Evolutionary conservation across 2,329 filamentous ascomycete genomes (phyloP).

Genomic region (Colletotrichum sp.): DNA sequence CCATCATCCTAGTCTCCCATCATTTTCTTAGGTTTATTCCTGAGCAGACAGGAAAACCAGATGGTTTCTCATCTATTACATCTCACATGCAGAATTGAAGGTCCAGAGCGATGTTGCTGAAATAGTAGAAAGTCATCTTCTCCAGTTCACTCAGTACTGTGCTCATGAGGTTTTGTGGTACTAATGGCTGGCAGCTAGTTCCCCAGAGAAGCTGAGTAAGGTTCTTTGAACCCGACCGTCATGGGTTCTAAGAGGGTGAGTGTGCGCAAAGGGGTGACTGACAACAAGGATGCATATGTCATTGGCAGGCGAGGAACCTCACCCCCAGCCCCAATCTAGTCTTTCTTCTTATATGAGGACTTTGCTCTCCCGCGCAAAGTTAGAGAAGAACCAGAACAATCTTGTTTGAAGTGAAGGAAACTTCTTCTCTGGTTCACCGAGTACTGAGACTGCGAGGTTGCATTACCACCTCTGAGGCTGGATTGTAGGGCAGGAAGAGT

Average conservation of each 20-base stretch:
- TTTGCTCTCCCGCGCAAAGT: not conserved
- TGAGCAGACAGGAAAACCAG: not conserved
- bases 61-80: no score
- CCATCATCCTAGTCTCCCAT: not conserved
- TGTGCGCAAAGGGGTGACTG: not conserved
- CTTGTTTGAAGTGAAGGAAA: not conserved
- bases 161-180: not conserved
- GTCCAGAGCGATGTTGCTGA: not conserved
- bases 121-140: not conserved
- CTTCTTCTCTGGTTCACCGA: not conserved
- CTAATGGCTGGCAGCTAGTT: not conserved
- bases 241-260: not conserved
- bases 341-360: not conserved
- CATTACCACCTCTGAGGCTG: not conserved
- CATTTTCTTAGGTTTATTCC: not conserved
- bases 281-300: not conserved
- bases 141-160: not conserved
- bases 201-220: not conserved
- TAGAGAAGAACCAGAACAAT: not conserved
- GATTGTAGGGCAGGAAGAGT: not conserved
- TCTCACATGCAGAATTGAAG: not conserved
- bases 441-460: not conserved
- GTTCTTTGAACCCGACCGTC: not conserved
- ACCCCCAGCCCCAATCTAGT: not conserved
- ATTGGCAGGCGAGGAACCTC: not conserved